Evolutionary conservation across 176 grass and related monocot species (phyloP), one percentile per base, ranked within the genome.

Genomic region (Panicum miliaceum): DNA sequence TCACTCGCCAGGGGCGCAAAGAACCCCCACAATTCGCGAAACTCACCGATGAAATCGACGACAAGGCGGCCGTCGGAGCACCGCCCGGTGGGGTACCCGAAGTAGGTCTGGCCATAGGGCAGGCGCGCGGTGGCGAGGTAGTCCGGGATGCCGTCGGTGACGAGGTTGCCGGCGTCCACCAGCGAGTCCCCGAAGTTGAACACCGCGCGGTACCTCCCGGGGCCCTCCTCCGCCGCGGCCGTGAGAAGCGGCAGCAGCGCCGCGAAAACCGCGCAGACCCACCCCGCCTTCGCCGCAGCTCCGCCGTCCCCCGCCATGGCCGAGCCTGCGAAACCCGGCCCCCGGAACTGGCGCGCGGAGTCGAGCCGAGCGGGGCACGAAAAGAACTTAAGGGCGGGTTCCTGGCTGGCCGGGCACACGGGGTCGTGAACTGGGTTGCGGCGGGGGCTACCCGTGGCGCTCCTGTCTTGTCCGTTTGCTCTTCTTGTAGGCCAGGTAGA

Each of bases 151-250:
- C 84, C 89, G 15, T 89, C 83, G 14, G 87, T 84, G 57, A 91
- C 77, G 22, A 91, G 86, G 92, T 94, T 94, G 42, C 92, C 92
- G 43, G 89, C 87, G 81, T 94, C 89, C 36, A 88, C 87, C 71
- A 94, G 54, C 35, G 92, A 94, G 84, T 94, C 89, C 61, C 92
- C 89, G 13, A 94, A 94, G 53, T 86, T 94, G 64, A 94, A 91
- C 78, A 94, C 82, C 58, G 89, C 89, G 23, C 79, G 68, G 86
- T 87, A 87, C 89, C 60, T 75, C 35, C 75, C 68, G 9, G 52
- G 25, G 4, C 19, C 27, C 58, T 22, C 68, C 50, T 4, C 64
- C 37, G 80, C 45, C 61, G 65, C 27, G 10, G 45, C 45, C 45
- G 45, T 10, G 45, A 47, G 45, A 43, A 85, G 48, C 14, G 76